Percentiles rank a stretch among this genome's conserved stretches.
Conservation (phyloP, 78 protist genomes). For the Isochrysis galbana region DNA sequence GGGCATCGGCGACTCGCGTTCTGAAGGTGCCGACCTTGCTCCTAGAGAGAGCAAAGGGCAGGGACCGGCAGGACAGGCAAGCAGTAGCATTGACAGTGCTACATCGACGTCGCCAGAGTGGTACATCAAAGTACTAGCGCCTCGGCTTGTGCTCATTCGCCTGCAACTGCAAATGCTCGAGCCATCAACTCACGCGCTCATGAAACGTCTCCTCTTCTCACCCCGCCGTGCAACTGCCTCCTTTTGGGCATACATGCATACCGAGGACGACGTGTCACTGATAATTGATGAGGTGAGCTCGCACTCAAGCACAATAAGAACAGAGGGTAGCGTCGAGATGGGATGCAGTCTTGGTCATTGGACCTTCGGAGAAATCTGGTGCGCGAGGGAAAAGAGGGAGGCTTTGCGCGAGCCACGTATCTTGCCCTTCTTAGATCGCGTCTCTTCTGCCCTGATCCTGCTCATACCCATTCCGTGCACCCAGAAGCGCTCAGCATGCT, state of each 20-base stretch:
- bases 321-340: too few species aligned
- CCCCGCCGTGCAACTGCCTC: not conserved
- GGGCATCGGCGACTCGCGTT: too few species aligned
- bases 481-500: not conserved
- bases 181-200: not conserved
- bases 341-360: too few species aligned
- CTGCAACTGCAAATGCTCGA: not conserved
- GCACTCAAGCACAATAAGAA: too few species aligned
- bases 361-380: too few species aligned
- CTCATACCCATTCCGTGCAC: not conserved
- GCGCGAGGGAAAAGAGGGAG: too few species aligned
- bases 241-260: slow-evolving; percentile 2
- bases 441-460: not conserved
- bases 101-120: not conserved
- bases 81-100: not conserved
- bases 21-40: not conserved
- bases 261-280: not conserved
- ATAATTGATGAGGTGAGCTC: not conserved
- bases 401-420: too few species aligned
- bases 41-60: not conserved
- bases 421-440: too few species aligned
- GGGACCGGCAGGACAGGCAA: not conserved
- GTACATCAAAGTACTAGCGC: not conserved
- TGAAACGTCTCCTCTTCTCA: not conserved
- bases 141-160: not conserved